phyloP scores from a whole-genome alignment of 129 eudicot genomes.

The Kitagawia praeruptora region DNA sequence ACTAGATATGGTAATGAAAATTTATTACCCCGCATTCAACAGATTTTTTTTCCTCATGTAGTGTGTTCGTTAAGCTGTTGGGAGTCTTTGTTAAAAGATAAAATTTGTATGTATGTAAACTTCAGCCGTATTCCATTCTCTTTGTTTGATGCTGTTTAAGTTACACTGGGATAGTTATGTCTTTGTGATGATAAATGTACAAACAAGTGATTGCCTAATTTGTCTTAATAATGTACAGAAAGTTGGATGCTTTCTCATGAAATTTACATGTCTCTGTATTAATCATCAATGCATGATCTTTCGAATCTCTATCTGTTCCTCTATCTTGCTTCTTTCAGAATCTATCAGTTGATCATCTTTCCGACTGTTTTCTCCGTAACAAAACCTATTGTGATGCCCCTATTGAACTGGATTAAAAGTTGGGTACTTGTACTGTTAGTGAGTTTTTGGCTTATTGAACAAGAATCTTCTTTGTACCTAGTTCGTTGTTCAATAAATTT shows the following conservation, averaged over 20 bases:
- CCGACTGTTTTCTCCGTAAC: neutral
- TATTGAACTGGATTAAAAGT: neutral
- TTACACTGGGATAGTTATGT: neutral
- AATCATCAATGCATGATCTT: constrained; percentile 1
- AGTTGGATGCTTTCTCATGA: neutral
- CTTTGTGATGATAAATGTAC: neutral
- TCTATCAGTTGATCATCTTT: neutral
- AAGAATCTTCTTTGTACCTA: neutral
- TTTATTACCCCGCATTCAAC: neutral
- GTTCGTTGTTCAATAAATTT: constrained; percentile 11
- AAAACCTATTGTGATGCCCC: neutral
- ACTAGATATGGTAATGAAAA: constrained; percentile 79
- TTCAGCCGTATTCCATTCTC: neutral
- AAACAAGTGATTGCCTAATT: neutral
- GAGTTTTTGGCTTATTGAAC: neutral
- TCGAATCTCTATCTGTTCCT: neutral
- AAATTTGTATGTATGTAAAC: no score
- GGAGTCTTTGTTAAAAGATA: neutral
- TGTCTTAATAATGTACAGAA: neutral
- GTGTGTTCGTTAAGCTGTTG: neutral
- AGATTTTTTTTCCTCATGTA: neutral
- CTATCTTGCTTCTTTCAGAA: neutral
- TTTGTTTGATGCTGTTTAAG: neutral
- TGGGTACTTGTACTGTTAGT: neutral
- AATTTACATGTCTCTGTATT: neutral